Evolutionary conservation across 1,139 yeast species (phyloP).

Genomic region (Debaryomycetaceae sp.): DNA sequence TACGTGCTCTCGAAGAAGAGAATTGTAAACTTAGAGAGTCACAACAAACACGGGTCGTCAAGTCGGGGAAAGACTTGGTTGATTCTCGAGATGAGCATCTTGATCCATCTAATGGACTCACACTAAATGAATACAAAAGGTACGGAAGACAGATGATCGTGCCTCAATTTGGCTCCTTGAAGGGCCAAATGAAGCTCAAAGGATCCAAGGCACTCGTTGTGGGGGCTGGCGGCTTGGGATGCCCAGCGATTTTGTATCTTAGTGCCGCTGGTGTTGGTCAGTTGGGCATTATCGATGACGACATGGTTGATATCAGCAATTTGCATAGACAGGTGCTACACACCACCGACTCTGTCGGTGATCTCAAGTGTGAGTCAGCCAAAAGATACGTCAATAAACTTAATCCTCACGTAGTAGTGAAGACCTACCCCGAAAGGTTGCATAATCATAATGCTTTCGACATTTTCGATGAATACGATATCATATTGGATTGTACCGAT

Average conservation of each 20-base stretch:
- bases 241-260: conserved; percentile 83
- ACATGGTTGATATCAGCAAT: conserved; percentile 78
- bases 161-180: conserved; percentile 60
- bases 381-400: conserved; percentile 44
- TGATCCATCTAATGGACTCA: conserved; percentile 7
- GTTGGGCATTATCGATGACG: conserved; percentile 86
- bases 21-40: conserved; percentile 8
- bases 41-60: too few relatives aligned
- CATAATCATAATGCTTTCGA: conserved; percentile 57
- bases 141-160: conserved; percentile 97
- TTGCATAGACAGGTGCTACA: conserved; percentile 89
- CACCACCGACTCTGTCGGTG: conserved; percentile 60
- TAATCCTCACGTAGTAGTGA: conserved; percentile 65
- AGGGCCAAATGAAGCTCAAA: conserved; percentile 58
- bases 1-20: conserved; percentile 21
- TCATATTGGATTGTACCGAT: conserved; percentile 91
- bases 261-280: conserved; percentile 87
- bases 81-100: background rate
- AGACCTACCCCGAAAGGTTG: conserved; percentile 51
- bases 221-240: conserved; percentile 97
- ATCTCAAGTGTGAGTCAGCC: conserved; percentile 78
- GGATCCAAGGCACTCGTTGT: conserved; percentile 63
- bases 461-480: conserved; percentile 61
- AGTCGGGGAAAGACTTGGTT: too few relatives aligned
- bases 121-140: conserved; percentile 65